Percentiles rank a stretch among this genome's conserved stretches.
Evolutionary conservation across 805 yeast genomes (phyloP).

Genomic region (Yarrowia sp.): DNA sequence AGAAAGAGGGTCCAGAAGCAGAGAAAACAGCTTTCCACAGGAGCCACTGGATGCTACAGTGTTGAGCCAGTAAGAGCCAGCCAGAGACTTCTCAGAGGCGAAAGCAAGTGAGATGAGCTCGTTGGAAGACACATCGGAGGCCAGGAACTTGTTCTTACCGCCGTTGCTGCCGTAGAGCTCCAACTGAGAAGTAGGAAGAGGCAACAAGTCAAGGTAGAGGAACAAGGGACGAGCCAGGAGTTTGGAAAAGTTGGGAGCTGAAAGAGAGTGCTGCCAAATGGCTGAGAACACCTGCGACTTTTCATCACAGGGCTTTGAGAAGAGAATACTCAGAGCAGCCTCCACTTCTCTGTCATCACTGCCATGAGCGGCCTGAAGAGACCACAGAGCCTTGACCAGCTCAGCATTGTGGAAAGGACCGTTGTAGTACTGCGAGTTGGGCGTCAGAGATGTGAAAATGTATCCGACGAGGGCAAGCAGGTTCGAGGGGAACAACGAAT

Average conservation of each 20-base stretch:
- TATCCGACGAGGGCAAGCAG: constrained; percentile 27
- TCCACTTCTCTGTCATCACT: constrained; percentile 61
- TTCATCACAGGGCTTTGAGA: constrained; percentile 28
- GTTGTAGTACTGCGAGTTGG: constrained; percentile 28
- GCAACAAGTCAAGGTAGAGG: constrained; percentile 21
- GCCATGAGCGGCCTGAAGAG: constrained; percentile 60
- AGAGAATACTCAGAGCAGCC: constrained; percentile 52
- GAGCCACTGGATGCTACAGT: constrained; percentile 55
- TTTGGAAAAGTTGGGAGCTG: constrained; percentile 24
- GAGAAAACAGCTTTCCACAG: constrained; percentile 64
- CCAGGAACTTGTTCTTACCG: constrained; percentile 9
- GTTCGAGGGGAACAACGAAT: constrained; percentile 13
- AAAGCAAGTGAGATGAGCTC: constrained; percentile 34
- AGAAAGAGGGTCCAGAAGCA: constrained; percentile 63
- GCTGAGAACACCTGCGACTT: constrained; percentile 30
- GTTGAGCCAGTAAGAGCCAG: constrained; percentile 44
- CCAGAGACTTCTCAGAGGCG: constrained; percentile 16
- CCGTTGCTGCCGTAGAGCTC: constrained; percentile 21
- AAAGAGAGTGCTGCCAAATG: constrained; percentile 32
- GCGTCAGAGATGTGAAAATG: constrained; percentile 28
- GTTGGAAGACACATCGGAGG: constrained; percentile 29
- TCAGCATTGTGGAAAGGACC: constrained; percentile 63
- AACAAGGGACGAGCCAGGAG: constrained; percentile 30
- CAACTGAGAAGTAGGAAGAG: constrained; percentile 33
- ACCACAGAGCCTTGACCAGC: constrained; percentile 68